Conservation (phyloP, 2,329 filamentous ascomycete species). For the Venturia effusa region DNA sequence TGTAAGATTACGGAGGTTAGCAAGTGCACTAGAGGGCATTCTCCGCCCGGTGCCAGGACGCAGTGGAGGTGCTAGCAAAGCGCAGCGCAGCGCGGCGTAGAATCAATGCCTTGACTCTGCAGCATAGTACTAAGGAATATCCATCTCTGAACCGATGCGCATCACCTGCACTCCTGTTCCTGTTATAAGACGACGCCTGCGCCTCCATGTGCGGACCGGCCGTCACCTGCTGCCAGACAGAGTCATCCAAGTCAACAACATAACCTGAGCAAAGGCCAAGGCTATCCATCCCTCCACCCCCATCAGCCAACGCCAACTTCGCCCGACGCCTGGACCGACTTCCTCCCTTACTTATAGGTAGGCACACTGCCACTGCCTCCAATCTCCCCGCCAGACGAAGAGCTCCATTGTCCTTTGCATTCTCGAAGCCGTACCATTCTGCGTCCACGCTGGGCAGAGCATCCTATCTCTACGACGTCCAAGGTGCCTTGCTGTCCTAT, state of each 20-base stretch:
- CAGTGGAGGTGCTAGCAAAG: too few species aligned
- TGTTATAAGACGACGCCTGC: background rate
- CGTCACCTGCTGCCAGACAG: background rate
- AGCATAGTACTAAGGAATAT: too few species aligned
- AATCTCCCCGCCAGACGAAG: background rate
- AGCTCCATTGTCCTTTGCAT: background rate
- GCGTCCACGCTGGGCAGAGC: background rate
- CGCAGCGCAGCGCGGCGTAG: too few species aligned
- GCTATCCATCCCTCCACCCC: background rate
- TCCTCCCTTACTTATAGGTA: background rate
- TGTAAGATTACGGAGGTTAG: too few species aligned
- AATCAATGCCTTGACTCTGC: background rate
- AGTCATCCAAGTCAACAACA: background rate
- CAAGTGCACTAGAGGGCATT: too few species aligned
- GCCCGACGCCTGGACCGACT: background rate
- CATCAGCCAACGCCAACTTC: background rate
- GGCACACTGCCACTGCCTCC: background rate
- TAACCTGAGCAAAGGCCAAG: background rate
- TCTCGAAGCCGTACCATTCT: background rate
- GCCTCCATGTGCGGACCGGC: background rate
- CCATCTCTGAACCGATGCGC: background rate
- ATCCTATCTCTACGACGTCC: constrained; percentile 1
- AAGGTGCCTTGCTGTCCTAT: background rate
- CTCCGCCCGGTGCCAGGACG: too few species aligned
- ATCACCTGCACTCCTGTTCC: background rate